Base-by-base conservation (phyloP, 257 asterid genomes). In the Rehmannia glutinosa region DNA sequence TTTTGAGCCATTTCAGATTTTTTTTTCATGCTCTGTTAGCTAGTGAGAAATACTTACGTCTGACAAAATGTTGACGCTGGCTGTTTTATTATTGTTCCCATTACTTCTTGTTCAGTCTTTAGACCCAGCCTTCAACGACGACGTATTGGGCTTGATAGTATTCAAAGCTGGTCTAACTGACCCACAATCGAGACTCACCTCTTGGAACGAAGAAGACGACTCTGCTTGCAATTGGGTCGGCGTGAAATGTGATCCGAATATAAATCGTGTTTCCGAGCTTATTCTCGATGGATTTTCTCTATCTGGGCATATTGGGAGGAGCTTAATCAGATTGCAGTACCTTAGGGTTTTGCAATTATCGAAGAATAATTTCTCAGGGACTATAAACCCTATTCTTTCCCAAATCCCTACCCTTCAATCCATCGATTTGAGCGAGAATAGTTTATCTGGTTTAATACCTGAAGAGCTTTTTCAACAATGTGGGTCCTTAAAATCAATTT, bases 161-260 rank as follows among this genome's bases (percentile, higher is more conserved):
- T 81, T 90, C 73, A 90, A 88, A 69, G 83, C 95, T 7, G 96
- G 86, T 20, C 49, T 90, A 0, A 42, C 64, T 33, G 96, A 90
- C 89, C 90, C 95, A 3, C 76, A 82, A 12, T 74, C 84, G 13
- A 79, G 75, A 27, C 90, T 90, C 69, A 8, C 75, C 52, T 84
- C 92, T 11, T 90, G 97, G 97, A 84, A 64, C 43, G 96, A 90
- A 68, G 97, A 90, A 35, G 96, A 80, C 57, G 73, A 79, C 73
- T 64, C 56, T 20, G 85, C 92, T 66, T 90, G 97, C 85, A 73
- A 72, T n/a, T 90, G 92, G 92, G 78, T 57, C 35, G 96, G 95
- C 33, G 83, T 90, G 3, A 78, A 72, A 75, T 90, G 97, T 58
- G 73, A 86, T 74, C 81, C 81, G 65, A 51, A 17, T 47, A 69